phyloP scores from a whole-genome alignment of 225 moss, liverwort and hornwort species.

The Climacium dendroides region DNA sequence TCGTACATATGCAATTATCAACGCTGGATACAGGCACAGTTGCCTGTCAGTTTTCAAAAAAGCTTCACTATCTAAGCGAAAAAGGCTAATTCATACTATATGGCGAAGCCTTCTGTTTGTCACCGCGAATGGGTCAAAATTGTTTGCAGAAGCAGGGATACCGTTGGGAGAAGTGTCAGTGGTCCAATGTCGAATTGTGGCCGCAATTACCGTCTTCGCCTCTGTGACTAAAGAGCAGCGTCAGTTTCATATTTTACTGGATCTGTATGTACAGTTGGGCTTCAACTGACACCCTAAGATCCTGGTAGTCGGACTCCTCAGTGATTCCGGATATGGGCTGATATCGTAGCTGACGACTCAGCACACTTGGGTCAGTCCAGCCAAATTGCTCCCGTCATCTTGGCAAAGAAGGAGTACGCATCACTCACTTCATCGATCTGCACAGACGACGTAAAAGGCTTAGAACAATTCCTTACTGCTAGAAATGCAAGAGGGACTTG shows the following conservation, averaged over 20 bases:
- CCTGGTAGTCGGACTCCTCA: neutral
- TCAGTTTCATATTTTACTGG: neutral
- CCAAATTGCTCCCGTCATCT: conserved; percentile 37
- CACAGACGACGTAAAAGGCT: neutral
- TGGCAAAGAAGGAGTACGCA: conserved; percentile 43
- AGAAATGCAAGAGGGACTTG: neutral
- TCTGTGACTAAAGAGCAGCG: neutral
- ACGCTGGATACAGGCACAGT: neutral
- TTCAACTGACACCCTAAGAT: neutral
- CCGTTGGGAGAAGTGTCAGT: neutral
- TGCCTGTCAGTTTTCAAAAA: neutral
- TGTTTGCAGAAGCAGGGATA: neutral
- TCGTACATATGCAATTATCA: neutral
- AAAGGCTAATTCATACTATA: neutral
- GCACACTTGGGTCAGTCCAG: conserved; percentile 14
- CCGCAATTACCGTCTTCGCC: neutral
- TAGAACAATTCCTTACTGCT: neutral
- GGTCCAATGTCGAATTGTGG: neutral
- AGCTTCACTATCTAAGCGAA: neutral
- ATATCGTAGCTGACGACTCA: neutral
- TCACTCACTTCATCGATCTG: conserved; percentile 50
- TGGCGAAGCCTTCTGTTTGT: neutral
- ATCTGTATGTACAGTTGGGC: neutral
- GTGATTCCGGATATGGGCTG: neutral
- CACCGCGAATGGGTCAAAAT: conserved; percentile 7